Percentiles rank a stretch among this genome's conserved stretches.
These are phyloP conservation scores for Gracilaria vermiculophylla DNA, from an alignment of 23 red algal species.

Conservation along the genomic window DNA sequence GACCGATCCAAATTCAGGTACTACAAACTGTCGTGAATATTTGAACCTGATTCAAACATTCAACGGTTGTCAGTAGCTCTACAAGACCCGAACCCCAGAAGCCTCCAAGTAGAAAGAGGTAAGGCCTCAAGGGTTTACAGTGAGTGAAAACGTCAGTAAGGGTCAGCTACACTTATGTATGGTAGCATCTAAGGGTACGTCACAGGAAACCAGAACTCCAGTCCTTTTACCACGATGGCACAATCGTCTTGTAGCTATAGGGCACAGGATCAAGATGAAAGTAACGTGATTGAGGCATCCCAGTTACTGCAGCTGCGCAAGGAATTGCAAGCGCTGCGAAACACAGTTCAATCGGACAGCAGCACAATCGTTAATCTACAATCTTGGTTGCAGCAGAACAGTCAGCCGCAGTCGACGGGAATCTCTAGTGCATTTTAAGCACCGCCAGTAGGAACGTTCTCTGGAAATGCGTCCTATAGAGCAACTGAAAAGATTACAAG, in stretches of 20 bases:
- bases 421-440: background rate
- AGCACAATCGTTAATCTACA: background rate
- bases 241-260: no score
- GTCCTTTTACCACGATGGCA: no score
- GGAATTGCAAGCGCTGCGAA: no score
- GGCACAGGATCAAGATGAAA: background rate
- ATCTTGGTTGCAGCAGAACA: background rate
- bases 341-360: background rate
- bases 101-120: no score
- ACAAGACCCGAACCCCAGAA: no score
- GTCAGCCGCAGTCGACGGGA: background rate
- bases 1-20: no score
- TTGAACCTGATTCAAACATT: no score
- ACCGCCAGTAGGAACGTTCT: background rate
- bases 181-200: background rate
- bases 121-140: background rate
- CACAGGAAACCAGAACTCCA: background rate
- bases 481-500: background rate
- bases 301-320: no score
- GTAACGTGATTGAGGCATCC: no score
- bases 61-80: no score
- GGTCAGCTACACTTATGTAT: background rate
- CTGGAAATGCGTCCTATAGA: background rate
- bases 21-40: no score
- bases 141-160: background rate